phyloP scores from a whole-genome alignment of 176 grass and related monocot genomes.

The Panicum miliaceum region DNA sequence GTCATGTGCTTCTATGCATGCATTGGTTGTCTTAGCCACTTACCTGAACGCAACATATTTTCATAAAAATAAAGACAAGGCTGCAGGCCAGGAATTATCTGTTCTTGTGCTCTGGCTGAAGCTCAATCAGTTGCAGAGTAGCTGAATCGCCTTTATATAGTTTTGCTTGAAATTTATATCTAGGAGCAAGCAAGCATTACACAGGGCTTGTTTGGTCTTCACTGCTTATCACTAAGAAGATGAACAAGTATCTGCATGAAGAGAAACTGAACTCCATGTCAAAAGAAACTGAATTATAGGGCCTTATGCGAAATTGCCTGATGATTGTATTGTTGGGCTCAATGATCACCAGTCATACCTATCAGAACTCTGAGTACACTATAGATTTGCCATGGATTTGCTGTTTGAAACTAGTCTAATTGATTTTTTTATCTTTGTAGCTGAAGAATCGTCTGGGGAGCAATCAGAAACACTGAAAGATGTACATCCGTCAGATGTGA shows the following conservation, averaged over 20 bases:
- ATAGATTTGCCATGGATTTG: neutral
- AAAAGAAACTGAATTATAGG: constrained; percentile 1
- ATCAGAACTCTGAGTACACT: neutral
- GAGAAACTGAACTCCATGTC: neutral
- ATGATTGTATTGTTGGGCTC: constrained; percentile 4
- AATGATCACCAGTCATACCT: neutral
- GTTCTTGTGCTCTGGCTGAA: constrained; percentile 7
- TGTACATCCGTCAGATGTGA: constrained; percentile 14
- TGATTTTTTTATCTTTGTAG: constrained; percentile 29
- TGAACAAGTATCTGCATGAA: neutral
- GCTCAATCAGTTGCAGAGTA: constrained; percentile 5
- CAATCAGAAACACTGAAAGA: constrained; percentile 40
- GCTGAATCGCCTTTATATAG: neutral
- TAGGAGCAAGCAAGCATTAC: neutral
- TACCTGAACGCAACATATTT: neutral
- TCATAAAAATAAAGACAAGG: constrained; percentile 1
- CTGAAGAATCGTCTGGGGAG: constrained; percentile 34
- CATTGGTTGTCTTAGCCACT: neutral
- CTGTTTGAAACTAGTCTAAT: constrained; percentile 21
- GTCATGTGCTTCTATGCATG: neutral
- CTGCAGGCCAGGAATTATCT: neutral
- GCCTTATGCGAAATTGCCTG: neutral
- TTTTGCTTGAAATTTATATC: constrained; percentile 7
- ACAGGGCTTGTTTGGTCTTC: neutral
- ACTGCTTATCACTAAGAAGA: neutral